Evolutionary conservation across 345 rosid species (phyloP), one percentile per base, ranked within the genome.

Genomic region (Adansonia digitata): DNA sequence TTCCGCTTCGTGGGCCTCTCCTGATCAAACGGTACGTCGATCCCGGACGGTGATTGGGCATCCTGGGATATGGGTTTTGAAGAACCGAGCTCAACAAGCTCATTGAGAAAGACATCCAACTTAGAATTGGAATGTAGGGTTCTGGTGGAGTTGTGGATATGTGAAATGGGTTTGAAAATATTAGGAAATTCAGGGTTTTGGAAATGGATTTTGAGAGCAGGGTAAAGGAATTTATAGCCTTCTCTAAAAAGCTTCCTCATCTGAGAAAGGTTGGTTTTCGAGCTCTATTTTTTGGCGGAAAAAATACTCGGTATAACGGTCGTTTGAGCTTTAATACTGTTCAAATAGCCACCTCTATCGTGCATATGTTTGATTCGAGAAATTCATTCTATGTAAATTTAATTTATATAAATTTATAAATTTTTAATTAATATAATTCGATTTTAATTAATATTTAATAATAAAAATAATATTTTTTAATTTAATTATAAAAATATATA

Each of bases 181-280:
- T 73, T 76, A 26, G 75, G 57, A 26, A 72, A 59, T 4, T 29
- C 39, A 15, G 22, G 55, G 53, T 51, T 46, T 18, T 39, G 29
- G 20, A 29, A 43, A 64, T 27, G 68, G 69, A 15, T 56, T 35
- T 52, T 49, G 45, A 76, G 64, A 37, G 75, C 61, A 22, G 76
- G 68, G 40, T 15, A 53, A 60, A 84, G 73, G 75, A 48, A 73
- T 74, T 39, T 31, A 34, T 77, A 55, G 63, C 49, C 57, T 40
- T 72, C 51, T 73, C 61, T 77, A 64, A 83, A 79, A 69, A 84
- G 79, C 43, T 77, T 85, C 34, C 61, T 78, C 89, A 82, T 85
- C 67, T 64, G 77, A 49, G 31, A 7, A 55, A 4, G 31, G 17
- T 24, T 8, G 4, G 24, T 14, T 55, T 31, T 27, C 14, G 31